These are phyloP conservation scores for Aureobasidium pullulans DNA, from an alignment of 2,329 filamentous ascomycete species.

Conservation along the genomic window DNA sequence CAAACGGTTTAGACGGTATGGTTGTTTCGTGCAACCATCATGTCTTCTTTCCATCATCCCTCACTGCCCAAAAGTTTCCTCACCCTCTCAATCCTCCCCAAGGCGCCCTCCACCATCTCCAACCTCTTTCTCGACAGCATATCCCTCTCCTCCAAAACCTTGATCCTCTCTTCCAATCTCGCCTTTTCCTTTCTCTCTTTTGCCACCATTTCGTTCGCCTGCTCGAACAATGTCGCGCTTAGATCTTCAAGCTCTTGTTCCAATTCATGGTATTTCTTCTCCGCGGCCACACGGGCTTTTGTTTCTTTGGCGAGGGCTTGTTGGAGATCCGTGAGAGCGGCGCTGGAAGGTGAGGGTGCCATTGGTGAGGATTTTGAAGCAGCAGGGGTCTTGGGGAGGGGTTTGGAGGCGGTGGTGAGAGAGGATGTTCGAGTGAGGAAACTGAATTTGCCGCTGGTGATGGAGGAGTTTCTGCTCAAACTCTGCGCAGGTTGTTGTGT, in stretches of 20 bases:
- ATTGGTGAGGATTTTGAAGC: conserved; percentile 18
- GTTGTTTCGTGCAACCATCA: background rate
- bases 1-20: too few relatives aligned
- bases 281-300: conserved; percentile 56
- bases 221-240: conserved; percentile 64
- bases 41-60: conserved; percentile 19
- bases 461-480: conserved; percentile 19
- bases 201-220: conserved; percentile 79
- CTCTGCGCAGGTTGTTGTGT: conserved; percentile 16
- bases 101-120: conserved; percentile 63
- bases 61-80: conserved; percentile 48
- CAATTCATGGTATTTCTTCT: conserved; percentile 57
- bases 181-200: conserved; percentile 64
- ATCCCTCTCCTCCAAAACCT: conserved; percentile 61
- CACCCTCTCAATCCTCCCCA: conserved; percentile 64
- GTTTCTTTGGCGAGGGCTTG: conserved; percentile 59
- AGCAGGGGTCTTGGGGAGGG: conserved; percentile 18
- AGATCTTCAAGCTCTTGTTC: conserved; percentile 71
- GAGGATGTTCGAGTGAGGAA: conserved; percentile 1
- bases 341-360: background rate
- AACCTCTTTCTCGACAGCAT: conserved; percentile 60
- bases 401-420: background rate
- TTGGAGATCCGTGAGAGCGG: conserved; percentile 36
- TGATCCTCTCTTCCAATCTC: conserved; percentile 62
- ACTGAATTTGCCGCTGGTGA: background rate